phyloP scores from a whole-genome alignment of 176 grass and related monocot genomes.

The Rhynchospora tenuis region DNA sequence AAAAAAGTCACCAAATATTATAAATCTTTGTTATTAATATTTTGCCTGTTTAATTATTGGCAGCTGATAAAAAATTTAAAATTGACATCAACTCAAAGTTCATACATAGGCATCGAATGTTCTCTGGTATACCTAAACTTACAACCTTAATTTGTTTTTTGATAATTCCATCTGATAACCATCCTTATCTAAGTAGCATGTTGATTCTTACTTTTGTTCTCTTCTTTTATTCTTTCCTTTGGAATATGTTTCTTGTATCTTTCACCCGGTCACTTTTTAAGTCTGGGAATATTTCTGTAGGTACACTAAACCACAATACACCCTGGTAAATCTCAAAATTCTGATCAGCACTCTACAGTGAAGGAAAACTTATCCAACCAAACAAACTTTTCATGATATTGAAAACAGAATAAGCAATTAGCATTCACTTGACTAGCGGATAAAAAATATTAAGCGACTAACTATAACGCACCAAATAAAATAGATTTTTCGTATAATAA shows the following conservation, averaged over 20 bases:
- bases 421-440: too few species aligned
- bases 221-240: not conserved
- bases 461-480: too few species aligned
- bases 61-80: not conserved
- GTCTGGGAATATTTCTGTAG: not conserved
- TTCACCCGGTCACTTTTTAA: not conserved
- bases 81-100: not conserved
- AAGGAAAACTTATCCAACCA: not conserved
- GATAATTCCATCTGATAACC: not conserved
- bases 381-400: not conserved
- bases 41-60: not conserved
- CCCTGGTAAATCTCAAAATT: not conserved
- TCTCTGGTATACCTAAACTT: not conserved
- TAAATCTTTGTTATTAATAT: not conserved
- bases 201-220: not conserved
- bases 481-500: too few species aligned
- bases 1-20: not conserved
- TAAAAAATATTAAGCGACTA: too few species aligned
- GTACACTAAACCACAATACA: not conserved
- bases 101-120: not conserved
- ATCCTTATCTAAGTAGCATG: slow-evolving; percentile 5
- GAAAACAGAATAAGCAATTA: not conserved
- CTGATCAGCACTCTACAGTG: not conserved
- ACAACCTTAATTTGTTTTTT: not conserved
- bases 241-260: not conserved